Conservation (phyloP, 2,329 filamentous ascomycete species). For the Xylaria sp. region DNA sequence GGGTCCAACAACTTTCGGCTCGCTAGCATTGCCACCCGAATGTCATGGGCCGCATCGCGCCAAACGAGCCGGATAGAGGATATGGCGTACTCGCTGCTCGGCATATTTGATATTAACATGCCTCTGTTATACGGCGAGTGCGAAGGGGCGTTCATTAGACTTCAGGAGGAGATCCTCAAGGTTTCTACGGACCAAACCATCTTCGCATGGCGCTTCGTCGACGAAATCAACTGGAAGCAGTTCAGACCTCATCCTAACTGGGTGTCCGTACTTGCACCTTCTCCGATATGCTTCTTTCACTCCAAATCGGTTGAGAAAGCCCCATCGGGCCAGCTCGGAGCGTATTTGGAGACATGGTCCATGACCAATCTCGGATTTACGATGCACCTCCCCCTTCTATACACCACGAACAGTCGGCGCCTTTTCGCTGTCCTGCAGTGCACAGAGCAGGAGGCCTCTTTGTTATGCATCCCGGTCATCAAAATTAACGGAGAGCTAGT, state of each 20-base stretch:
- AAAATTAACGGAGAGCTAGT: not conserved
- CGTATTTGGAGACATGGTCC: not conserved
- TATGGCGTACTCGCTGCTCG: not conserved
- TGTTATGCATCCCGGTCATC: not conserved
- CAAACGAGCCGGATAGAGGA: not conserved
- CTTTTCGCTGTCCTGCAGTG: not conserved
- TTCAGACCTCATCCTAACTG: not conserved
- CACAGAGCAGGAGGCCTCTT: not conserved
- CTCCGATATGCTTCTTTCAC: not conserved
- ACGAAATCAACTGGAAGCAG: not conserved
- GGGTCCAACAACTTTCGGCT: not conserved
- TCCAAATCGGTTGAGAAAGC: not conserved
- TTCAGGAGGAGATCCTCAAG: not conserved
- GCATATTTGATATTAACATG: conserved; percentile 1
- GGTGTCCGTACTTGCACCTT: not conserved
- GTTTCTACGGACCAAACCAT: not conserved
- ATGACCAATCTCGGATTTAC: not conserved
- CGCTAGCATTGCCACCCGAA: not conserved
- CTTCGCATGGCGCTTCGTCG: not conserved
- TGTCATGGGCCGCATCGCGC: not conserved
- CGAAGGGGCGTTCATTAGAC: not conserved
- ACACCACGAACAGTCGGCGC: not conserved
- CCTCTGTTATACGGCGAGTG: not conserved
- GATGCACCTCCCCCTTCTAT: not conserved
- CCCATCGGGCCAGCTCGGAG: not conserved